Percentiles rank a stretch among this genome's conserved stretches.
Conservation (phyloP, 2,329 filamentous ascomycete species). For the Talaromyces sp. region DNA sequence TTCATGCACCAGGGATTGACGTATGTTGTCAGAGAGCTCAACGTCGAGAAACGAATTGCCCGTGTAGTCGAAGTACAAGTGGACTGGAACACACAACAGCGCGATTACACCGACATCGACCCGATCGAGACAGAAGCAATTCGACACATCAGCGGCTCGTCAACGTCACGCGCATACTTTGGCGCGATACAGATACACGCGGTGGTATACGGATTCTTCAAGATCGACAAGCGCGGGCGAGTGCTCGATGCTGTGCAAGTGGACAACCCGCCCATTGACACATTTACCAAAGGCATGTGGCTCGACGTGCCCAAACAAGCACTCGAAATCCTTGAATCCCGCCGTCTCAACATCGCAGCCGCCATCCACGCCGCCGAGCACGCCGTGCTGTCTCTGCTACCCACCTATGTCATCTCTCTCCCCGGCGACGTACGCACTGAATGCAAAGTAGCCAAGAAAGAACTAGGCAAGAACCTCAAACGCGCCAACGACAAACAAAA, state of each 20-base stretch:
- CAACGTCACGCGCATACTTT: conserved; percentile 68
- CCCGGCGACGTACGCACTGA: conserved; percentile 91
- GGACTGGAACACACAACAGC: conserved; percentile 89
- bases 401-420: conserved; percentile 83
- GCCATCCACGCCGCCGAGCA: conserved; percentile 95
- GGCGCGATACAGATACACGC: conserved; percentile 80
- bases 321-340: conserved; percentile 68
- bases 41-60: conserved; percentile 72
- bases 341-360: conserved; percentile 72
- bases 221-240: conserved; percentile 77
- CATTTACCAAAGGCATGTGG: conserved; percentile 88
- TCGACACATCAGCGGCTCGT: conserved; percentile 57
- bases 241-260: conserved; percentile 90
- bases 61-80: conserved; percentile 85
- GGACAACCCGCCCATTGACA: conserved; percentile 84
- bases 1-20: conserved; percentile 94
- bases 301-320: conserved; percentile 78
- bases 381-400: conserved; percentile 77
- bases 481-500: conserved; percentile 16
- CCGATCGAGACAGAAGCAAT: conserved; percentile 88
- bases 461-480: conserved; percentile 61
- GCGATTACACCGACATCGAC: conserved; percentile 91
- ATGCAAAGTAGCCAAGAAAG: conserved; percentile 83
- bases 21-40: conserved; percentile 86
- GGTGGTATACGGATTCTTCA: conserved; percentile 94